Evolutionary conservation across 805 yeast species (phyloP).

Genomic region (Priceomyces fermenticarens): DNA sequence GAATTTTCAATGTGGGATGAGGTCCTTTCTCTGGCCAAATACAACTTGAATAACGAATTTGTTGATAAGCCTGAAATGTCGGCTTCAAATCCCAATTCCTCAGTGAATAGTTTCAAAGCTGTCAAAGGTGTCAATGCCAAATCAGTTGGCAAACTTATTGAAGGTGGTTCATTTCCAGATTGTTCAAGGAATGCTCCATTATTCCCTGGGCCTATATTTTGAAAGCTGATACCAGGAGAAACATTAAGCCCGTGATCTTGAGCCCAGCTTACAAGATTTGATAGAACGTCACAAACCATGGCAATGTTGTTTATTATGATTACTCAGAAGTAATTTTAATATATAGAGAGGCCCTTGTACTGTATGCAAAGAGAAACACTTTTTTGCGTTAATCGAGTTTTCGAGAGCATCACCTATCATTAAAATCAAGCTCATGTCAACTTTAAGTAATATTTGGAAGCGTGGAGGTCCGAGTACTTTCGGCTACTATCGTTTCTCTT

Average conservation of each 20-base stretch:
- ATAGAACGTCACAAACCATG: neutral
- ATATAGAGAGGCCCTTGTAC: neutral
- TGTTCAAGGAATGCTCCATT: constrained; percentile 22
- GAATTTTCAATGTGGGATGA: constrained; percentile 12
- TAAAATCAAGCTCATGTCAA: too few species aligned
- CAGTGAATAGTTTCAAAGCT: constrained; percentile 21
- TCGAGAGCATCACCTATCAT: too few species aligned
- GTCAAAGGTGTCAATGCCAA: constrained; percentile 19
- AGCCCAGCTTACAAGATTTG: constrained; percentile 29
- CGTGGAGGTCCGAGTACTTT: too few species aligned
- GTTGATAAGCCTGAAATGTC: constrained; percentile 13
- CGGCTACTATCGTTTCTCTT: too few species aligned
- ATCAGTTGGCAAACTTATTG: constrained; percentile 17
- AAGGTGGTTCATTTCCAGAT: constrained; percentile 5
- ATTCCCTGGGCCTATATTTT: constrained; percentile 15
- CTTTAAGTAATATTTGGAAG: too few species aligned
- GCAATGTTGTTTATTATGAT: neutral
- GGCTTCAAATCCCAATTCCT: constrained; percentile 1
- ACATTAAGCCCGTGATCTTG: constrained; percentile 25
- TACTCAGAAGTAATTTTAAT: neutral
- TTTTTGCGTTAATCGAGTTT: too few species aligned
- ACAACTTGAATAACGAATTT: constrained; percentile 34
- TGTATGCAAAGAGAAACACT: neutral
- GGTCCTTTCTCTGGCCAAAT: constrained; percentile 28
- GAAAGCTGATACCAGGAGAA: constrained; percentile 20